These are phyloP conservation scores for Patellifolia procumbens DNA, from an alignment of 179 eudicot species.

Conservation along the genomic window DNA sequence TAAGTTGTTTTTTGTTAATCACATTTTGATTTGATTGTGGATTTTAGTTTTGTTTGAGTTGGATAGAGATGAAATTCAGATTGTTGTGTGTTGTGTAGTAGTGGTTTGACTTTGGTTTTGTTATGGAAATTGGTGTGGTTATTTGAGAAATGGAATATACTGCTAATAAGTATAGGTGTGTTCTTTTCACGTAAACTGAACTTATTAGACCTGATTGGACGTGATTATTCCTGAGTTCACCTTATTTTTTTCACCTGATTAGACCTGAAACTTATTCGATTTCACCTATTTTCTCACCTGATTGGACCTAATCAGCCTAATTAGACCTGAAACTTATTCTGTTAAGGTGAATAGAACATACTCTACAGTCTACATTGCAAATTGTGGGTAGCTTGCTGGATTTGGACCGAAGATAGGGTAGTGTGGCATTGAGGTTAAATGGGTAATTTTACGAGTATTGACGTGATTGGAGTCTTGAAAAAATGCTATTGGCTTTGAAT, in stretches of 20 bases:
- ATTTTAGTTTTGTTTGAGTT: not conserved
- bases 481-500: not conserved
- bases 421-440: not conserved
- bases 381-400: not conserved
- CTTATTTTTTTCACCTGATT: too few species aligned
- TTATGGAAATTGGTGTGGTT: not conserved
- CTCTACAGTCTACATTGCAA: not conserved
- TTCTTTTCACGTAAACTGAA: too few species aligned
- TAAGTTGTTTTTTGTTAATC: conserved; percentile 22
- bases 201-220: too few species aligned
- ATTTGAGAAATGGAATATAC: too few species aligned
- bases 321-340: too few species aligned
- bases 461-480: not conserved
- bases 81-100: not conserved
- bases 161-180: too few species aligned
- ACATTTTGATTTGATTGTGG: not conserved
- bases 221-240: too few species aligned
- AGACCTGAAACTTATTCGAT: too few species aligned
- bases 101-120: conserved; percentile 3
- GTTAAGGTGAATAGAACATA: too few species aligned
- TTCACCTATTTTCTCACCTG: too few species aligned
- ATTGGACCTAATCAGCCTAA: too few species aligned
- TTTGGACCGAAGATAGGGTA: too few species aligned
- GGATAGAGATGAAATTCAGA: not conserved
- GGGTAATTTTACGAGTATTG: not conserved